A percentile compares a stretch with the other conserved stretches of the same genome.
phyloP scores from a whole-genome alignment of 2,329 filamentous ascomycete genomes.

The Fusarium gaditjirri region DNA sequence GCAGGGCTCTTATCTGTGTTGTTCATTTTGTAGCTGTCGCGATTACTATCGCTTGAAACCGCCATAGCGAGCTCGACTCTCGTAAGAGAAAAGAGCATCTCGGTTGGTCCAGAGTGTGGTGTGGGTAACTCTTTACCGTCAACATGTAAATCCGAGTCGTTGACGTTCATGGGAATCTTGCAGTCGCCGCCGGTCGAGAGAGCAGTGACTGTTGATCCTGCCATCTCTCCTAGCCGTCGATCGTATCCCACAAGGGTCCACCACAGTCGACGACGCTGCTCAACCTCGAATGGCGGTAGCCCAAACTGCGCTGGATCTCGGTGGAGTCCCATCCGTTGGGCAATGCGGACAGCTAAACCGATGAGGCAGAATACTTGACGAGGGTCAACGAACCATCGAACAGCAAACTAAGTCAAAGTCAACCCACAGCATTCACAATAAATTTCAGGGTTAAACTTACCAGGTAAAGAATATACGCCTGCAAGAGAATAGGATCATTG shows the following conservation, averaged over 20 bases:
- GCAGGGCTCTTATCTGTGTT: slow-evolving; percentile 43
- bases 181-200: slow-evolving; percentile 65
- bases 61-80: slow-evolving; percentile 67
- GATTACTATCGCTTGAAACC: slow-evolving; percentile 59
- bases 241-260: slow-evolving; percentile 78
- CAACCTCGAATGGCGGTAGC: slow-evolving; percentile 69
- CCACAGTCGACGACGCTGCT: slow-evolving; percentile 78
- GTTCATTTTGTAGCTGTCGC: slow-evolving; percentile 49
- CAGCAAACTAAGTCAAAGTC: slow-evolving; percentile 48
- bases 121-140: slow-evolving; percentile 65
- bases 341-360: slow-evolving; percentile 73
- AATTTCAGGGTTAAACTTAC: slow-evolving; percentile 55
- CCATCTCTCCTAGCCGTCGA: slow-evolving; percentile 74
- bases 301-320: slow-evolving; percentile 66
- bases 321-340: slow-evolving; percentile 75
- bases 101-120: slow-evolving; percentile 63
- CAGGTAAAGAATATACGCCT: slow-evolving; percentile 74
- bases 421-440: not conserved
- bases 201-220: slow-evolving; percentile 66
- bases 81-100: slow-evolving; percentile 69
- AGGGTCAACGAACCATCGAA: slow-evolving; percentile 69
- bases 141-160: slow-evolving; percentile 68
- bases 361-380: slow-evolving; percentile 61
- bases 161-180: slow-evolving; percentile 68
- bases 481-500: slow-evolving; percentile 71